These are phyloP conservation scores for Yamadazyma philogaea DNA, from an alignment of 805 yeast genomes.

Conservation along the genomic window DNA sequence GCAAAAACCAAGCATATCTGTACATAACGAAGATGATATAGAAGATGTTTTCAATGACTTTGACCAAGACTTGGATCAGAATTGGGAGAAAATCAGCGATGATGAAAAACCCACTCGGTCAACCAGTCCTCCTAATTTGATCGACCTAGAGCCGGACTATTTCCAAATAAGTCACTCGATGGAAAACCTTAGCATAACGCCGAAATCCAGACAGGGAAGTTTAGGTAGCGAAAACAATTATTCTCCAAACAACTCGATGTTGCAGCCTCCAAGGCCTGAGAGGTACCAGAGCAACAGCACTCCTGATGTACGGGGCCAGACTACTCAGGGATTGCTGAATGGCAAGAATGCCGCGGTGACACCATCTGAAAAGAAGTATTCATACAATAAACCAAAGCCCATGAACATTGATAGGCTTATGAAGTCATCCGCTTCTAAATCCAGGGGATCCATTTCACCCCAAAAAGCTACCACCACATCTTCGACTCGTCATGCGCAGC, in stretches of 20 bases:
- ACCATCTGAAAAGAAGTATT: constrained; percentile 17
- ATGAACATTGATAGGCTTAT: constrained; percentile 33
- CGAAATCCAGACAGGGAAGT: constrained; percentile 9
- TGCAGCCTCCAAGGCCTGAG: constrained; percentile 10
- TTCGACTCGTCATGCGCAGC: background rate
- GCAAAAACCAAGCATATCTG: constrained; percentile 19
- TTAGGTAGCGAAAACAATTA: constrained; percentile 6
- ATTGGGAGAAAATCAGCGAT: constrained; percentile 27
- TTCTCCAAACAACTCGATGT: constrained; percentile 13
- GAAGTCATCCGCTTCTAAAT: constrained; percentile 15
- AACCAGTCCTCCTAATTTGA: constrained; percentile 47
- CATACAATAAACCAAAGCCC: constrained; percentile 40
- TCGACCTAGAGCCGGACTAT: constrained; percentile 68
- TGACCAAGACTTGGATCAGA: constrained; percentile 33
- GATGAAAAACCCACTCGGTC: constrained; percentile 6
- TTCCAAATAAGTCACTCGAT: constrained; percentile 17
- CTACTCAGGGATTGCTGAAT: background rate
- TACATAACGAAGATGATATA: constrained; percentile 5
- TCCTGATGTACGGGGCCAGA: constrained; percentile 9
- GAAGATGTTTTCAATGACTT: constrained; percentile 35
- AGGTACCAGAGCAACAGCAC: constrained; percentile 10
- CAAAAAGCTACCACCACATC: constrained; percentile 2
- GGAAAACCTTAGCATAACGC: constrained; percentile 23
- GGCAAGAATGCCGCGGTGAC: background rate
- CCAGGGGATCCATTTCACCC: background rate